A percentile compares a stretch with the other conserved stretches of the same genome.
Conservation (phyloP, 2,329 filamentous ascomycete genomes). For the Aureobasidium musti region DNA sequence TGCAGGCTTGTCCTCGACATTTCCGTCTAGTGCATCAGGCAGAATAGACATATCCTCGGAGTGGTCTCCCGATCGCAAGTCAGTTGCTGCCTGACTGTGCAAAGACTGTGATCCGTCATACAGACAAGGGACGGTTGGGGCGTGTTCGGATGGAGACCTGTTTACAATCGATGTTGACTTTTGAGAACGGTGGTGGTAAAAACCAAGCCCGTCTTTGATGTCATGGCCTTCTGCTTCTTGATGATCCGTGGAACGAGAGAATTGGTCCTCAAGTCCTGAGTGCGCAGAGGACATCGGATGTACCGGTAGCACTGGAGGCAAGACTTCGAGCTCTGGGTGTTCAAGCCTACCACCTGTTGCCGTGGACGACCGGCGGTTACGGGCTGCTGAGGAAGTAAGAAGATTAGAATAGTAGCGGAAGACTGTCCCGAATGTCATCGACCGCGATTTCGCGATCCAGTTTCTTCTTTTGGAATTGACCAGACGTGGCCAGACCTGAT, state of each 20-base stretch:
- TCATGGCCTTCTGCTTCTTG: conserved; percentile 5
- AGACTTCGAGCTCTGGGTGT: conserved; percentile 52
- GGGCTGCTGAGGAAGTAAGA: conserved; percentile 48
- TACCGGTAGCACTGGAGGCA: conserved; percentile 42
- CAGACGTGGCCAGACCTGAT: neutral
- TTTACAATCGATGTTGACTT: neutral
- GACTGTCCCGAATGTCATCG: conserved; percentile 37
- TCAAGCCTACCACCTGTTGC: conserved; percentile 47
- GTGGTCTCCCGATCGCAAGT: neutral
- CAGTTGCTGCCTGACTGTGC: neutral
- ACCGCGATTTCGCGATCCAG: conserved; percentile 25
- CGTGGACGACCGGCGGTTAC: conserved; percentile 50
- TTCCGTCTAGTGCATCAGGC: neutral
- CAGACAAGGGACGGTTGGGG: neutral
- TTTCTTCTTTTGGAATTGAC: conserved; percentile 22
- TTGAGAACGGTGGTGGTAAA: neutral
- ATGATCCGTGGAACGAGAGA: neutral
- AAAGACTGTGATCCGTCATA: neutral
- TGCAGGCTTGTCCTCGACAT: neutral
- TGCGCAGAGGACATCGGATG: neutral
- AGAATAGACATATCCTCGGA: neutral
- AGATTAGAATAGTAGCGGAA: conserved; percentile 50
- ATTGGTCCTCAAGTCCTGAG: neutral
- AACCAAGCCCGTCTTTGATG: neutral
- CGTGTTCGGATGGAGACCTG: too few species aligned